Evolutionary conservation across 2,329 filamentous ascomycete genomes (phyloP).

Genomic region (Fusarium begoniae): DNA sequence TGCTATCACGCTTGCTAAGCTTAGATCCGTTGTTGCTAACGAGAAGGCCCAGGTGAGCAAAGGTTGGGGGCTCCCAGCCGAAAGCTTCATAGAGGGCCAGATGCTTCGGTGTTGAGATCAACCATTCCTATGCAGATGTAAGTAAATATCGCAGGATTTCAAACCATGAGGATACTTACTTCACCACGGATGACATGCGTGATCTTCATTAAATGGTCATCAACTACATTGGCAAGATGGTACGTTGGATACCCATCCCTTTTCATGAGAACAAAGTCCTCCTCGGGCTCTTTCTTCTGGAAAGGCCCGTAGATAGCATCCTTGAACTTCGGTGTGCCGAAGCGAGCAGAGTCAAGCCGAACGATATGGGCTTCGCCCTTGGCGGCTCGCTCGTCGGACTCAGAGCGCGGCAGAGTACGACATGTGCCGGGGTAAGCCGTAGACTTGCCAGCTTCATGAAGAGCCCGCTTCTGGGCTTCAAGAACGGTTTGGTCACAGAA

Average conservation of each 20-base stretch:
- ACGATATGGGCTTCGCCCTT: slow-evolving; percentile 79
- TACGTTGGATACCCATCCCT: slow-evolving; percentile 94
- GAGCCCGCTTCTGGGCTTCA: slow-evolving; percentile 70
- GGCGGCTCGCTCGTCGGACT: slow-evolving; percentile 76
- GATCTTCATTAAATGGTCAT: slow-evolving; percentile 94
- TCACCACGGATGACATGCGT: slow-evolving; percentile 94
- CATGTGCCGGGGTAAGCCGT: slow-evolving; percentile 73
- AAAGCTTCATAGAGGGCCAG: slow-evolving; percentile 79
- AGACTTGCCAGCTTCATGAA: slow-evolving; percentile 60
- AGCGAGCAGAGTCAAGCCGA: slow-evolving; percentile 71
- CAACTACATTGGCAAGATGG: slow-evolving; percentile 95
- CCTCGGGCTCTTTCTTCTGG: slow-evolving; percentile 64
- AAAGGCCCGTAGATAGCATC: slow-evolving; percentile 84
- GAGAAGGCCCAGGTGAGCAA: slow-evolving; percentile 82
- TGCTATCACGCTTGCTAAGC: slow-evolving; percentile 82
- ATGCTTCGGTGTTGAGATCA: slow-evolving; percentile 86
- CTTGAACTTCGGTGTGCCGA: slow-evolving; percentile 68
- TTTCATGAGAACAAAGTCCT: slow-evolving; percentile 92
- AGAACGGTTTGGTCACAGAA: slow-evolving; percentile 84
- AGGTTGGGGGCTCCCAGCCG: slow-evolving; percentile 76
- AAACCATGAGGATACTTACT: slow-evolving; percentile 53
- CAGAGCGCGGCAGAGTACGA: slow-evolving; percentile 68
- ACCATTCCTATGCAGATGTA: slow-evolving; percentile 76
- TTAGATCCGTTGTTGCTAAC: slow-evolving; percentile 76
- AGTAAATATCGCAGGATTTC: background rate